Percentiles rank a stretch among this genome's conserved stretches.
phyloP scores from a whole-genome alignment of 306 rosid genomes.

The Coriaria nepalensis region DNA sequence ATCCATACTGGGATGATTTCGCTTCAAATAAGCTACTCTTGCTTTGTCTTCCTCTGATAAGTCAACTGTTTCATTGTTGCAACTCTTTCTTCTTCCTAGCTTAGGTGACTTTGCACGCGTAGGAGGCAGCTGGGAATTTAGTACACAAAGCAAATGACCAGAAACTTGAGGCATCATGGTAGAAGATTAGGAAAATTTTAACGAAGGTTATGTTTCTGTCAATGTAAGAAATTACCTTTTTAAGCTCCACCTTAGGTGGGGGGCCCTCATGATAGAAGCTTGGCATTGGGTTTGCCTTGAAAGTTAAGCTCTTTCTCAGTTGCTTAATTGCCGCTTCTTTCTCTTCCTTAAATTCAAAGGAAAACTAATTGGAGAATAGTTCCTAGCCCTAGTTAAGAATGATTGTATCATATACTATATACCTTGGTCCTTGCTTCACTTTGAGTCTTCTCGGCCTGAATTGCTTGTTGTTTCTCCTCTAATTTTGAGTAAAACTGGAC shows the following conservation, averaged over 20 bases:
- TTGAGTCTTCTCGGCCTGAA: conserved; percentile 82
- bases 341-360: conserved; percentile 52
- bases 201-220: no score
- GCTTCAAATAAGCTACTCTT: conserved; percentile 26
- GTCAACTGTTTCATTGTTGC: conserved; percentile 22
- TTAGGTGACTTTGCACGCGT: conserved; percentile 97
- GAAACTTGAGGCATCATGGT: conserved; percentile 14
- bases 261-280: conserved; percentile 94
- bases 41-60: conserved; percentile 25
- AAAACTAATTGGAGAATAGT: conserved; percentile 11
- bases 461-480: conserved; percentile 81
- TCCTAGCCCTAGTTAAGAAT: no score
- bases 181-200: neutral
- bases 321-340: conserved; percentile 68
- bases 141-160: conserved; percentile 13
- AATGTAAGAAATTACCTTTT: conserved; percentile 42
- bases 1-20: conserved; percentile 24
- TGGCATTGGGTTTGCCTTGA: conserved; percentile 97
- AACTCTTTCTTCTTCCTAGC: conserved; percentile 78
- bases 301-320: conserved; percentile 77
- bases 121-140: conserved; percentile 55
- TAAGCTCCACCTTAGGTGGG: conserved; percentile 86
- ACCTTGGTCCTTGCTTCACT: conserved; percentile 92
- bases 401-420: conserved; percentile 2
- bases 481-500: conserved; percentile 68